Conservation (phyloP, 208 protist genomes). For the Sergeia podlipaevii region DNA sequence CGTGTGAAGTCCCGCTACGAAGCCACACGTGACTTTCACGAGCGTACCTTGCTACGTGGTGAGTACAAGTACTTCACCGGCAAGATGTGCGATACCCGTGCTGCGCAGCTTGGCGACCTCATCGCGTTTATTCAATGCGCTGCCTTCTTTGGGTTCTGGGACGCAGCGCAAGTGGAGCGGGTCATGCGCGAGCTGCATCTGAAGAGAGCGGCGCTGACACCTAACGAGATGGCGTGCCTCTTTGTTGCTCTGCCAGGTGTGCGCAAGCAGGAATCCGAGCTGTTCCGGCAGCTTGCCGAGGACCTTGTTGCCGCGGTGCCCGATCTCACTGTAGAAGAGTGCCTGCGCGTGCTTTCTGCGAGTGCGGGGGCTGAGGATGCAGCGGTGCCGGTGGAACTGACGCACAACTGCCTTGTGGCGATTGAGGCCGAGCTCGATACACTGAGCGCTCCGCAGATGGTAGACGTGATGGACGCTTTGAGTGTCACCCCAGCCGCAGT, state of each 20-base stretch:
- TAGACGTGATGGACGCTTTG: slow-evolving; percentile 37
- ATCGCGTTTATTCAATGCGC: slow-evolving; percentile 74
- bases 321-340: slow-evolving; percentile 78
- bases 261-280: slow-evolving; percentile 43
- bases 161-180: slow-evolving; percentile 71
- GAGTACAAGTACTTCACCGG: slow-evolving; percentile 95
- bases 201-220: slow-evolving; percentile 36
- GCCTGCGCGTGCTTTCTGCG: slow-evolving; percentile 40
- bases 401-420: slow-evolving; percentile 37
- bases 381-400: slow-evolving; percentile 41
- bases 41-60: slow-evolving; percentile 79
- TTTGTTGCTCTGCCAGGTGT: slow-evolving; percentile 69
- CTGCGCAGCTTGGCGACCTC: slow-evolving; percentile 58
- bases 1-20: slow-evolving; percentile 74
- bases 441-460: slow-evolving; percentile 38
- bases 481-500: slow-evolving; percentile 4
- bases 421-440: slow-evolving; percentile 29
- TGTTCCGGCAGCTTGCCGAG: slow-evolving; percentile 41
- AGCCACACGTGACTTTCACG: slow-evolving; percentile 72
- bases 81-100: slow-evolving; percentile 78
- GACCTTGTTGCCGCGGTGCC: slow-evolving; percentile 42
- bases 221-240: slow-evolving; percentile 55
- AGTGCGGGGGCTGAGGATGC: slow-evolving; percentile 31
- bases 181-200: slow-evolving; percentile 64
- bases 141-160: slow-evolving; percentile 90